These are phyloP conservation scores for Fagus crenata DNA, from an alignment of 306 rosid genomes.

Conservation along the genomic window DNA sequence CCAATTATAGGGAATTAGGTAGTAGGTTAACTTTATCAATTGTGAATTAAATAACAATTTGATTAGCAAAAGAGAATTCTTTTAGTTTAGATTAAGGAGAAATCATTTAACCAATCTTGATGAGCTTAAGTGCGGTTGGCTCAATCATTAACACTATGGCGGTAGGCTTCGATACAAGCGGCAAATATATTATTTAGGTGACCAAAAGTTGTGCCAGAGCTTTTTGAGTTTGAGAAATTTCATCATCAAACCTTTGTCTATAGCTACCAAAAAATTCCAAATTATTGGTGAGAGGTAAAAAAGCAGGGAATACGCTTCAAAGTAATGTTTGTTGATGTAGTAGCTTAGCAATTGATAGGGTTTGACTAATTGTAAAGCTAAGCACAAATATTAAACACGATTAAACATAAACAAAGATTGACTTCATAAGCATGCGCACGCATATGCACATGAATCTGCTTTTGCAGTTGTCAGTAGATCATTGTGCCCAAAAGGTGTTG, in stretches of 20 bases:
- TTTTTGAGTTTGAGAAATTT: not conserved
- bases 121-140: conserved; percentile 1
- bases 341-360: not conserved
- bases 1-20: conserved; percentile 10
- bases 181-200: no score
- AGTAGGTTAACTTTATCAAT: not conserved
- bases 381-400: not conserved
- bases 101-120: not conserved
- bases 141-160: not conserved
- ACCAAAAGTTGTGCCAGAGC: no score
- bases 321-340: no score
- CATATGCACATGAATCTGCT: not conserved
- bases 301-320: no score
- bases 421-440: conserved; percentile 6
- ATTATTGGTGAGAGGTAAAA: no score
- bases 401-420: not conserved
- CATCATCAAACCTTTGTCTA: not conserved
- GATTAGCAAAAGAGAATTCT: no score
- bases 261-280: not conserved
- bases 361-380: not conserved
- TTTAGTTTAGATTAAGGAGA: no score
- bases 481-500: not conserved
- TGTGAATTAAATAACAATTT: not conserved
- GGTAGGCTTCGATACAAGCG: not conserved
- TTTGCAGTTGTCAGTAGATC: not conserved